Evolutionary conservation across 768 basidiomycete genomes (phyloP), one percentile per base, ranked within the genome.

Genomic region (Neoboletus brunneissimus): DNA sequence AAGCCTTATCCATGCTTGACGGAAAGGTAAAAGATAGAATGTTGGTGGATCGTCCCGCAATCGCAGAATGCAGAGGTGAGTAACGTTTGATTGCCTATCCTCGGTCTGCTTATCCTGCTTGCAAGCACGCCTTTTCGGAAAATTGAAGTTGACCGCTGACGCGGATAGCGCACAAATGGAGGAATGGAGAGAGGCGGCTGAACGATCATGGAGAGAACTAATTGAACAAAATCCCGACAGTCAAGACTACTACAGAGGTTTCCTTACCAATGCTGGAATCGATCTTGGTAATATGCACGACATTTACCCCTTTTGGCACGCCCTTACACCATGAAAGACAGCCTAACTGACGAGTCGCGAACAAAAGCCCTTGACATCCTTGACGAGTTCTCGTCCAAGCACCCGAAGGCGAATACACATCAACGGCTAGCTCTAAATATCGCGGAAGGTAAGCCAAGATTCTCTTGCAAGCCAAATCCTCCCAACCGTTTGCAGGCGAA

Each of bases 141-240:
- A 86, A 64, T 73, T 88, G 12, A 66, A 55, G 46, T 60, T 45
- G 15, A 10, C 48, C 8, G 31, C 47, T 4, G 57, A 61, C 16
- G 48, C 50, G 9, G 63, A 62, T 16, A 46, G 37, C 35, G 15
- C 56, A 15, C 60, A 64, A 56, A 56, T 15, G 18, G 52, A 55
- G 16, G 78, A 79, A 2, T 74, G 77, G 59, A 76, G 77, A 15
- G 79, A 84, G 5, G 86, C 91, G 47, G 91, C 97, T 0, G 85
- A 89, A 60, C 81, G 87, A 57, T 86, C 89, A 0, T 98, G 93
- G 88, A 78, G 82, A 34, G 77, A 81, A 0, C 75, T 99, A 27
- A 81, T 99, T 41, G 87, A 92, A 51, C 85, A 87, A 67, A 98
- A 97, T 69, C 77, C 91, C 2, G 95, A 98, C 56, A 84, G 80